A percentile compares a stretch with the other conserved stretches of the same genome.
These are phyloP conservation scores for Brassica cretica DNA, from an alignment of 345 rosid genomes.

Conservation along the genomic window DNA sequence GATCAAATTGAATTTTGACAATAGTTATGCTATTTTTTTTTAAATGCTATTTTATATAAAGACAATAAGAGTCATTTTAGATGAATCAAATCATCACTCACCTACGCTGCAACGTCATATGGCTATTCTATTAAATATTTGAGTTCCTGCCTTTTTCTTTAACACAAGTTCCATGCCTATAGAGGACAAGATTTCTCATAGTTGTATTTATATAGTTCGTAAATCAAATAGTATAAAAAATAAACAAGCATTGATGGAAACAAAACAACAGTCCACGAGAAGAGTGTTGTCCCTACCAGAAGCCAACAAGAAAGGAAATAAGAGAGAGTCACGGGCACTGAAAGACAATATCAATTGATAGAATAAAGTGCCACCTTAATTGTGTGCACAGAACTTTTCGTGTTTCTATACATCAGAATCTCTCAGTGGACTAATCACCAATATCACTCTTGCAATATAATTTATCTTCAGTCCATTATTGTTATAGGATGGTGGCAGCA, in stretches of 20 bases:
- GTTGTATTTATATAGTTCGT: background rate
- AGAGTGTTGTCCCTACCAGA: conserved; percentile 27
- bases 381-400: conserved; percentile 14
- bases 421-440: conserved; percentile 26
- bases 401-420: background rate
- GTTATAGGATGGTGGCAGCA: conserved; percentile 8
- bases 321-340: conserved; percentile 42
- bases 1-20: background rate
- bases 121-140: background rate
- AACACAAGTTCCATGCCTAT: background rate
- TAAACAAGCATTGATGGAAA: conserved; percentile 17
- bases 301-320: conserved; percentile 33
- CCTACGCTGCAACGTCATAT: background rate
- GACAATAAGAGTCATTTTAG: background rate
- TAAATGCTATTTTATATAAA: background rate
- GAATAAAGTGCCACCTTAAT: conserved; percentile 18
- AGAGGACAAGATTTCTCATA: background rate
- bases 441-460: conserved; percentile 13
- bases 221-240: background rate
- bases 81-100: background rate
- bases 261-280: conserved; percentile 34
- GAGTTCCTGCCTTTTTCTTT: background rate
- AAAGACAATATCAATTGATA: conserved; percentile 27
- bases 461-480: conserved; percentile 26
- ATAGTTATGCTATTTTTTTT: background rate